Base-by-base conservation (phyloP, 192 early-diverging fungal genomes). In the Linnemannia zychae region DNA sequence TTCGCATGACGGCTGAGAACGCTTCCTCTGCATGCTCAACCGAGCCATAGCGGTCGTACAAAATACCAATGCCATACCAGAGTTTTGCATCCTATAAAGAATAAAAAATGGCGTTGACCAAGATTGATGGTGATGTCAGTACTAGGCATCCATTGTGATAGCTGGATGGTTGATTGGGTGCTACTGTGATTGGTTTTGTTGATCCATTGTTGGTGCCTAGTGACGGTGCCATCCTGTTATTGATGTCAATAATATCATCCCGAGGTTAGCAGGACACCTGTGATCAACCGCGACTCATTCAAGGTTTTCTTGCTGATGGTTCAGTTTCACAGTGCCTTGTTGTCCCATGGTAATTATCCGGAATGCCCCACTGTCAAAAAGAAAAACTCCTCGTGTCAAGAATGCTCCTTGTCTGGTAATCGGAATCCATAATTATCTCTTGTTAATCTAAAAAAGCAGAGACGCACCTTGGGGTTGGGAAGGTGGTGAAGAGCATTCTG, bases 31-130 rank as follows among this genome's bases (percentile, higher is more conserved):
- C 99, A 82, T 97, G 95, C 72, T 99, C 97, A 57, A 96, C 95
- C 5, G 97, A 99, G 22, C 97, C 97, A 79, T 98, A 99, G 37
- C 97, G 94, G 82, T 99, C 98, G 79, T 99, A 99, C 11, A 99
- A 89, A 75, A 98, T 99, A 40, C 97, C 99, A 66, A 99, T 99
- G 15, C 98, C 98, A 78, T 99, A 99, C 99, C 99, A 99, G 37
- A 99, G 93, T 84, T 98, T 98, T 9, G 98, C 97, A 80, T 99
- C 99, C 95, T 97, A 78, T 9, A 37, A 46, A 50, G 12, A 33
- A 33, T 38, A 18, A 52, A 78, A 33, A 71, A 22, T 31, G 24
- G 24, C n/a, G 53, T 57, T n/a, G 53, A 24, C 11, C 53, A 63
- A 31, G 0, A 15, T 67, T 11, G 49, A 37, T 87, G 50, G 16